Evolutionary conservation across 2,329 filamentous ascomycete species (phyloP).

Genomic region (Lecanosticta acicola): DNA sequence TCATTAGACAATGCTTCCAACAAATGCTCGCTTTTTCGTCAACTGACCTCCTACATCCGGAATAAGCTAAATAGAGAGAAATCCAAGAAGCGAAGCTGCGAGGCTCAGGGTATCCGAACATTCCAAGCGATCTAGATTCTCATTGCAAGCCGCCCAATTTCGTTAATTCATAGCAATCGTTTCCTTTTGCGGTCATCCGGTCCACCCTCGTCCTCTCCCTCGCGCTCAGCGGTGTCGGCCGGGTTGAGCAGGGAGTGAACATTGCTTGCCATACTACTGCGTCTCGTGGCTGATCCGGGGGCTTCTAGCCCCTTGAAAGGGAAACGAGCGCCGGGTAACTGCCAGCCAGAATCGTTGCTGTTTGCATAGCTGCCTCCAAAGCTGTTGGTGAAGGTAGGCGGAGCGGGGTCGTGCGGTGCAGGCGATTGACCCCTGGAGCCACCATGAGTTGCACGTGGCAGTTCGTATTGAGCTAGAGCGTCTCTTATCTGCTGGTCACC

Average conservation of each 20-base stretch:
- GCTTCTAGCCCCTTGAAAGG: constrained; percentile 47
- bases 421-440: constrained; percentile 36
- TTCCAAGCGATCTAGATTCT: background rate
- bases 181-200: constrained; percentile 59
- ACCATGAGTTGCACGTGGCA: constrained; percentile 47
- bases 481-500: constrained; percentile 60
- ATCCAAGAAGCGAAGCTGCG: background rate
- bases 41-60: background rate
- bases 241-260: constrained; percentile 63
- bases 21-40: too few relatives aligned
- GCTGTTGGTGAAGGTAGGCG: constrained; percentile 42
- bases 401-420: constrained; percentile 36
- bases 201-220: constrained; percentile 57
- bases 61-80: background rate
- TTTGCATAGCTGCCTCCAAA: constrained; percentile 46
- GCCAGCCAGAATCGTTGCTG: constrained; percentile 52
- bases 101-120: background rate
- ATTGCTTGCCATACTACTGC: constrained; percentile 67
- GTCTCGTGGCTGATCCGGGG: constrained; percentile 57
- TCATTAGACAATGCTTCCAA: too few relatives aligned
- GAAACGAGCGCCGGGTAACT: constrained; percentile 47
- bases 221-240: constrained; percentile 60
- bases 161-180: constrained; percentile 41
- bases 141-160: background rate
- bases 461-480: constrained; percentile 60